phyloP scores from a whole-genome alignment of 164 flowering plant genomes.

The Magnolia sinica region DNA sequence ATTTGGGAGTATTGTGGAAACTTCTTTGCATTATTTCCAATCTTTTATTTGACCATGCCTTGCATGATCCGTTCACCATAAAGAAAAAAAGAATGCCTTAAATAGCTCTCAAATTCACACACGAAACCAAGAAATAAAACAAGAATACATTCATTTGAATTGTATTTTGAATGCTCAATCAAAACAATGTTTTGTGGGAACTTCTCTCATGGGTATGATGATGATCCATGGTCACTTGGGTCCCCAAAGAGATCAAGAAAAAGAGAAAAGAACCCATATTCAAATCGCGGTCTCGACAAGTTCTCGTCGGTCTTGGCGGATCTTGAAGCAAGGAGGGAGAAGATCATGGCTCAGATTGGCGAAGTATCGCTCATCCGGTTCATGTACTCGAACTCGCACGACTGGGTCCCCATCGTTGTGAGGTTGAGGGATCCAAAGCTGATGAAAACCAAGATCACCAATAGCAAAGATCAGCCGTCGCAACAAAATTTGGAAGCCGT shows the following conservation, averaged over 20 bases:
- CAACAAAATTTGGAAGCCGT: no score
- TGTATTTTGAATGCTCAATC: neutral
- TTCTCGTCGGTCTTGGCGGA: conserved; percentile 9
- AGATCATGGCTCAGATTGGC: conserved; percentile 10
- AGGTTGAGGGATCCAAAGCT: neutral
- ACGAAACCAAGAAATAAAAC: neutral
- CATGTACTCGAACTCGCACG: conserved; percentile 8
- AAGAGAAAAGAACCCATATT: conserved; percentile 7
- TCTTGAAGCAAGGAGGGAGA: conserved; percentile 3
- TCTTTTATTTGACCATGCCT: neutral
- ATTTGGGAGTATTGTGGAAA: neutral
- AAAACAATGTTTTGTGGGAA: conserved; percentile 1
- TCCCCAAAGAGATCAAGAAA: conserved; percentile 2
- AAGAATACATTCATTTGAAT: neutral
- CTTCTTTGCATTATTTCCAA: conserved; percentile 2
- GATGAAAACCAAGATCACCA: neutral
- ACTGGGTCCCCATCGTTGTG: conserved; percentile 12
- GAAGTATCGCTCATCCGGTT: neutral
- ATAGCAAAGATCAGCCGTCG: neutral
- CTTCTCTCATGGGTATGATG: neutral
- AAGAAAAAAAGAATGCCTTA: neutral
- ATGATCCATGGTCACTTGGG: neutral
- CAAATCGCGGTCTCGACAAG: conserved; percentile 11
- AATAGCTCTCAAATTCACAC: neutral
- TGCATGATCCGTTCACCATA: neutral